Percentiles rank a stretch among this genome's conserved stretches.
phyloP scores from a whole-genome alignment of 2,329 filamentous ascomycete species.

The Epichloe elymi region DNA sequence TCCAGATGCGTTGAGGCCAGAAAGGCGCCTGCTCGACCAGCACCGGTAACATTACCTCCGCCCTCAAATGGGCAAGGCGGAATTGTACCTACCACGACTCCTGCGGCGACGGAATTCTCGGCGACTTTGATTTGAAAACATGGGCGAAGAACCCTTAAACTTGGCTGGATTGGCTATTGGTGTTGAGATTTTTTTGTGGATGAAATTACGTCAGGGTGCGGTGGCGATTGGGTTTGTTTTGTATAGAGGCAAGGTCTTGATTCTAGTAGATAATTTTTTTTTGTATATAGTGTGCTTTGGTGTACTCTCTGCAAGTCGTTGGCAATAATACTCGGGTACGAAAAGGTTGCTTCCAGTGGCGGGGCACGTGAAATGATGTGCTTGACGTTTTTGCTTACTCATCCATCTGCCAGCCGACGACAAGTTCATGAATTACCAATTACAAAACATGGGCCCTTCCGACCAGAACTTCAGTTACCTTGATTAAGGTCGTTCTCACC shows the following conservation, averaged over 20 bases:
- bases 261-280: neutral
- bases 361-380: constrained; percentile 15
- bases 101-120: neutral
- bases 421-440: neutral
- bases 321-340: too few relatives aligned
- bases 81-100: neutral
- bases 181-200: too few relatives aligned
- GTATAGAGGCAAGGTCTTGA: neutral
- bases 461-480: neutral
- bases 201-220: too few relatives aligned
- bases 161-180: too few relatives aligned
- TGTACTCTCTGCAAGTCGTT: too few relatives aligned
- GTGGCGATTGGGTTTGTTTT: neutral
- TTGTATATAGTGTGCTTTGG: neutral
- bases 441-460: neutral
- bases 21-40: constrained; percentile 20
- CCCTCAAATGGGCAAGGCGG: constrained; percentile 5
- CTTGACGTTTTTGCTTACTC: constrained; percentile 7
- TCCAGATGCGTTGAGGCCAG: constrained; percentile 17
- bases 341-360: too few relatives aligned
- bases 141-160: too few relatives aligned
- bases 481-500: too few relatives aligned
- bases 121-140: neutral
- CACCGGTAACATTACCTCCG: constrained; percentile 17
- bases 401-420: constrained; percentile 1